Conservation (phyloP, 352 stramenopile species). For the Globisporangium spinosum region DNA sequence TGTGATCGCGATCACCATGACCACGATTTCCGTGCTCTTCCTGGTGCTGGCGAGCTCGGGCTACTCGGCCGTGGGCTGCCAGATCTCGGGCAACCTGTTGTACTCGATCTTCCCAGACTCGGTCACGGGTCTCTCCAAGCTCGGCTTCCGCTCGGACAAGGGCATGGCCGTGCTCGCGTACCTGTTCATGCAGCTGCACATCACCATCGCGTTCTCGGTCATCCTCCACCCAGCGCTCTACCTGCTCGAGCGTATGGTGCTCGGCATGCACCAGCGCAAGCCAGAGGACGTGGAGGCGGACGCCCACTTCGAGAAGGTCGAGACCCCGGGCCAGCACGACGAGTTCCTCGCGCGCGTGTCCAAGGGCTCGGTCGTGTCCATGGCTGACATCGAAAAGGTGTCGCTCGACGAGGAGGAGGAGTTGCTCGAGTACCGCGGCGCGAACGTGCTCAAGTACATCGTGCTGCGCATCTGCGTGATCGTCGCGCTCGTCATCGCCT, state of each 20-base stretch:
- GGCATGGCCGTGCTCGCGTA: conserved; percentile 26
- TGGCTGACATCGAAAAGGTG: conserved; percentile 14
- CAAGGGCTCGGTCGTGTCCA: conserved; percentile 17
- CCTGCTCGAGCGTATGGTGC: conserved; percentile 23
- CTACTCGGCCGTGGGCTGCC: conserved; percentile 45
- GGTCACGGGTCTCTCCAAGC: conserved; percentile 22
- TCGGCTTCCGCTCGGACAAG: conserved; percentile 28
- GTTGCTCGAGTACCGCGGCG: conserved; percentile 11
- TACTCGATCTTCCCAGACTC: conserved; percentile 16
- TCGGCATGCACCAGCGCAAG: conserved; percentile 26
- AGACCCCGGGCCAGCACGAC: background rate
- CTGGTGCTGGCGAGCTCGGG: conserved; percentile 32
- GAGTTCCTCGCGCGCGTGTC: conserved; percentile 5
- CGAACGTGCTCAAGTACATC: conserved; percentile 21
- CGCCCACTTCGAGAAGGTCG: background rate
- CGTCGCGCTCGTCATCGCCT: conserved; percentile 17
- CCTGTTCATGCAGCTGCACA: conserved; percentile 17
- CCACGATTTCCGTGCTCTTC: conserved; percentile 42
- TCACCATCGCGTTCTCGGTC: conserved; percentile 34
- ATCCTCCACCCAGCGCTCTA: conserved; percentile 27
- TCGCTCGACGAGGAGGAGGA: background rate
- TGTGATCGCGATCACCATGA: conserved; percentile 42
- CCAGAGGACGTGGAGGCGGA: background rate
- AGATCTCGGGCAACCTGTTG: conserved; percentile 39
- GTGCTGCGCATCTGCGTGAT: conserved; percentile 21